Evolutionary conservation across 73 alveolate genomes (phyloP).

Genomic region (Paramecium octaurelia): DNA sequence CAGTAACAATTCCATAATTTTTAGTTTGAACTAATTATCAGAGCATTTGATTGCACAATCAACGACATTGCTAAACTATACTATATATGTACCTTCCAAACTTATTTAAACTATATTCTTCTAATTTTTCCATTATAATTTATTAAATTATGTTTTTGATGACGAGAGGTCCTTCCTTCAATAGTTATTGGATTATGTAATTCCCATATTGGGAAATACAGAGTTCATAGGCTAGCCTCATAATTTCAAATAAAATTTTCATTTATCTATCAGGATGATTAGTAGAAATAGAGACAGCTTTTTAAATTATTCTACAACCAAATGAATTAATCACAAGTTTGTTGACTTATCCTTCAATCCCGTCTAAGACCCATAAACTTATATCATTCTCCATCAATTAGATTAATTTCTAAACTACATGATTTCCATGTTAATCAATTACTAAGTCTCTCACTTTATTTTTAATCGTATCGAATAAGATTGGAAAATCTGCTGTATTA

Average conservation of each 20-base stretch:
- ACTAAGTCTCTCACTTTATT: constrained; percentile 63
- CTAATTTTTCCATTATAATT: constrained; percentile 59
- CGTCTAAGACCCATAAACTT: constrained; percentile 13
- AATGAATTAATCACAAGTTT: neutral
- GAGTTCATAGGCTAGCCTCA: constrained; percentile 57
- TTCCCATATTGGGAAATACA: constrained; percentile 75
- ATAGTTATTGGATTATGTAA: constrained; percentile 66
- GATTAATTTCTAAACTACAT: constrained; percentile 48
- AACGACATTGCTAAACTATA: constrained; percentile 63
- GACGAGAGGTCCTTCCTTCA: constrained; percentile 48
- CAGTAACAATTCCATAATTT: neutral
- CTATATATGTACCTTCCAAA: constrained; percentile 57
- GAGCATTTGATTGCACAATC: constrained; percentile 70
- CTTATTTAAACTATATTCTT: constrained; percentile 67
- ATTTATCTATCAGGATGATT: constrained; percentile 55
- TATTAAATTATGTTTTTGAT: constrained; percentile 53
- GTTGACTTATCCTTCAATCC: neutral
- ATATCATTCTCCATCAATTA: neutral
- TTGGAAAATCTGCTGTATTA: constrained; percentile 45
- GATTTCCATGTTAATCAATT: constrained; percentile 82
- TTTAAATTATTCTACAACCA: constrained; percentile 64
- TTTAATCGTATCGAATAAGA: constrained; percentile 62
- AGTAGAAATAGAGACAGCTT: constrained; percentile 69
- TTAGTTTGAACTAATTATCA: constrained; percentile 46
- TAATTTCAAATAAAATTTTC: constrained; percentile 61